Base-by-base conservation (phyloP, 768 basidiomycete species). In the Peribolospora baueri region DNA sequence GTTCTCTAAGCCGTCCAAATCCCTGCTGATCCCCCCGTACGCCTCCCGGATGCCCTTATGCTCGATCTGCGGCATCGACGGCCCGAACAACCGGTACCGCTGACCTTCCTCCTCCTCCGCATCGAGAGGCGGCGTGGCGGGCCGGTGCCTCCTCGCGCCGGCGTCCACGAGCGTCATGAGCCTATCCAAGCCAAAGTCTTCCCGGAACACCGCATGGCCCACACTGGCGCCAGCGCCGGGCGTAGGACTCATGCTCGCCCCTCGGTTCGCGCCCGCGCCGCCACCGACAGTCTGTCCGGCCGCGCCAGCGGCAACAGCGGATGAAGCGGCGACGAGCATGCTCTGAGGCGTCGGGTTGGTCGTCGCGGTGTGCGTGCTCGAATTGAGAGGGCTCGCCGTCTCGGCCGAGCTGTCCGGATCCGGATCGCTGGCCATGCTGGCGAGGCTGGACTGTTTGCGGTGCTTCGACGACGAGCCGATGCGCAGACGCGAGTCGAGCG, bases 161-260 rank as follows among this genome's bases (percentile, higher is more conserved):
- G 14, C 55, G 5, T 50, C 52, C 11, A 60, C 61, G 46, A 62
- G 48, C 25, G 58, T 48, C 2, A 53, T 43, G 50, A 62, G 60
- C 39, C 51, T 53, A 3, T 60, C 58, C 52, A 55, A 57, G 3
- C 61, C 61, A 25, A 55, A 59, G 37, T 58, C 58, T 36, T 53
- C 56, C n/a, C 47, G 52, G 50, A 58, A 62, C 13, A 56, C 57
- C 48, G 59, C 40, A n/a, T 38, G 53, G 42, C 51, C 54, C 49
- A 54, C 55, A 10, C 37, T 52, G 14, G n/a, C 39, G 42, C 14
- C n/a, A 14, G 36, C 55, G n/a, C 55, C 45, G 5, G 57, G 57
- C 3, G 57, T 25, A 25, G 25, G 25, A 25, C 25, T 25, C 25
- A 25, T 25, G 25, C 25, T 25, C 25, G 25, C 25, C 25, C 25